Base-by-base conservation (phyloP, 2,329 filamentous ascomycete species). In the Xylariaceae sp. region DNA sequence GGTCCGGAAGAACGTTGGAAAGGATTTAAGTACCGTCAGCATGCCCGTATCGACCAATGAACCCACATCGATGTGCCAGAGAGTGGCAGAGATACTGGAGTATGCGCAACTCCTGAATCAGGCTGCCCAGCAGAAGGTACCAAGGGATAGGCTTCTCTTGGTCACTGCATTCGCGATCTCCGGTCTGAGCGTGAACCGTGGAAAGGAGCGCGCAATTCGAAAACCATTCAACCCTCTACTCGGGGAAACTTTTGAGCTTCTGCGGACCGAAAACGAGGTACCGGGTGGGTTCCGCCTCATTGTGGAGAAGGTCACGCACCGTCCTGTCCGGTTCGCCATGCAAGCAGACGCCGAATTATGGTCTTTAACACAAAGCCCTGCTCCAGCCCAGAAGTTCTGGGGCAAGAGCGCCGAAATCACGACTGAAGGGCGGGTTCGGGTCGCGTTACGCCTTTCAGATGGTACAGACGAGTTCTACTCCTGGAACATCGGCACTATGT, bases 21-120 rank as follows among this genome's bases (percentile, higher is more conserved):
- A 98, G 64, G 93, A 98, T 64, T 72, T 98, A 37, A 95, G 89
- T 45, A 94, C 89, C 3, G 95, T 98, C 51, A 90, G 89, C 36
- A 97, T 97, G 91, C 93, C 93, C 0, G 93, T 96, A 1, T 95
- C 91, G 4, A 84, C 91, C 18, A 98, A 98, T 64, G 93, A 98
- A 61, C 93, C 93, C 0, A 79, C 83, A 2, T 96, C 91, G 0
- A 69, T 95, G 9, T 73, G 97, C 4, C 93, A 98, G 63, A 85
- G 91, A 46, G 77, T 90, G 3, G 86, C 91, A 1, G 93, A 98
- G 64, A 86, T 91, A 57, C 66, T 97, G 36, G 93, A 98, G 63
- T 97, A 98, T 63, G 86, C 87, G 0, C 76, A 86, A 24, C 75
- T 98, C 1, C 76, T 98, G 17, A 87, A 95, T 54, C 73, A 79